phyloP scores from a whole-genome alignment of 306 rosid species.

The Trifolium fragiferum region DNA sequence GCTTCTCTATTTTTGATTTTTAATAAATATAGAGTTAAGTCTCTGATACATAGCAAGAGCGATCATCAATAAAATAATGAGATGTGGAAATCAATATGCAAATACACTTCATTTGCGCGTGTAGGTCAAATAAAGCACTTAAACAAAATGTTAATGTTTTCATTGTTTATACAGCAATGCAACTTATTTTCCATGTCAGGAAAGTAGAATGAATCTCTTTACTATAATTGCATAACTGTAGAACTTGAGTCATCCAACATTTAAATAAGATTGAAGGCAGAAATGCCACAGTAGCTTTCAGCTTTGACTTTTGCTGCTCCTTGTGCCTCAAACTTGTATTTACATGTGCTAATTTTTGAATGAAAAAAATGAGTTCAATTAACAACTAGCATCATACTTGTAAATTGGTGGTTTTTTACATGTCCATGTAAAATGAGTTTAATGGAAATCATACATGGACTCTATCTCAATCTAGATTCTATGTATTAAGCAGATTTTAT shows the following conservation, averaged over 20 bases:
- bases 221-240: conserved; percentile 14
- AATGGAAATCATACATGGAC: not conserved
- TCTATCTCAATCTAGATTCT: not conserved
- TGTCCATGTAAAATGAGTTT: too few relatives aligned
- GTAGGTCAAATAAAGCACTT: too few relatives aligned
- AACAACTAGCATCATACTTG: too few relatives aligned
- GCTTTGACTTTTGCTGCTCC: conserved; percentile 21
- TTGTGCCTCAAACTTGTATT: too few relatives aligned
- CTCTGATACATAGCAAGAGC: conserved; percentile 20
- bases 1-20: not conserved
- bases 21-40: conserved; percentile 8
- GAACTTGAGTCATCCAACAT: not conserved
- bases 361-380: conserved; percentile 20
- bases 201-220: conserved; percentile 9
- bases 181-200: conserved; percentile 23
- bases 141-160: too few relatives aligned
- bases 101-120: too few relatives aligned
- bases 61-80: conserved; percentile 23
- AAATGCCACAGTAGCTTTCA: not conserved
- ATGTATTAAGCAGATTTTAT: conserved; percentile 38
- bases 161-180: not conserved
- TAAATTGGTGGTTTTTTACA: too few relatives aligned
- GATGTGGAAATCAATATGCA: conserved; percentile 30
- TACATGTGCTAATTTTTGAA: too few relatives aligned
- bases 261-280: conserved; percentile 14